phyloP scores from a whole-genome alignment of 306 rosid genomes.

The Vigna hirtella region DNA sequence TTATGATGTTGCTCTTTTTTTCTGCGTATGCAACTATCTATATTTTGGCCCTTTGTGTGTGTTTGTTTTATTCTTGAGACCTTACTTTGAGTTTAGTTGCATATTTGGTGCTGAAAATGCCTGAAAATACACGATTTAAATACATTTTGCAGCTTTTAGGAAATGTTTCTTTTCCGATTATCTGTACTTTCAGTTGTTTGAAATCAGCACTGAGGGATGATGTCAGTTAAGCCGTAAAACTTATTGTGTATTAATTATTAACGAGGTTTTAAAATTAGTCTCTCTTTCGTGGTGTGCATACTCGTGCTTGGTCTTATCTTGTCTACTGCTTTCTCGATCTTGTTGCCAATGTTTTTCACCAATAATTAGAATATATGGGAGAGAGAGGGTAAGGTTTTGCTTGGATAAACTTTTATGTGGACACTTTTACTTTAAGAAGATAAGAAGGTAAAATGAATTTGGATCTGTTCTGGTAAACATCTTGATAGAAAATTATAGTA shows the following conservation, averaged over 20 bases:
- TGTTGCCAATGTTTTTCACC: background rate
- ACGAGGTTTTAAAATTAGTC: background rate
- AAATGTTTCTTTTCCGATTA: background rate
- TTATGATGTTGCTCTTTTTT: constrained; percentile 5
- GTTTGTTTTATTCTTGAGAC: background rate
- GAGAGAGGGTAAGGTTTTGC: background rate
- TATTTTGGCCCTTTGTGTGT: background rate
- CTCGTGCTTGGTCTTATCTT: constrained; percentile 6
- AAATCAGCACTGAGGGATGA: background rate
- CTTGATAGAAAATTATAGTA: no score
- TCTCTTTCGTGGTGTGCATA: background rate
- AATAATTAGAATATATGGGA: background rate
- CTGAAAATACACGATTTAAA: background rate
- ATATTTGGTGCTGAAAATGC: background rate
- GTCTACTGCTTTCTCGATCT: background rate
- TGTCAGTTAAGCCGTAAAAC: background rate
- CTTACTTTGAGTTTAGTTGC: background rate
- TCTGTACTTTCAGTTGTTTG: background rate
- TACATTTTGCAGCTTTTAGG: background rate
- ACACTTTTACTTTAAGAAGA: background rate
- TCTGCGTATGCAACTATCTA: background rate
- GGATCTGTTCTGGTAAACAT: no score
- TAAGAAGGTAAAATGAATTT: background rate
- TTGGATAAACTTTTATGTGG: background rate
- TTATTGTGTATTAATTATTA: background rate